Conservation (phyloP, 139 green algal species). For the Chlamydomonas incerta region DNA sequence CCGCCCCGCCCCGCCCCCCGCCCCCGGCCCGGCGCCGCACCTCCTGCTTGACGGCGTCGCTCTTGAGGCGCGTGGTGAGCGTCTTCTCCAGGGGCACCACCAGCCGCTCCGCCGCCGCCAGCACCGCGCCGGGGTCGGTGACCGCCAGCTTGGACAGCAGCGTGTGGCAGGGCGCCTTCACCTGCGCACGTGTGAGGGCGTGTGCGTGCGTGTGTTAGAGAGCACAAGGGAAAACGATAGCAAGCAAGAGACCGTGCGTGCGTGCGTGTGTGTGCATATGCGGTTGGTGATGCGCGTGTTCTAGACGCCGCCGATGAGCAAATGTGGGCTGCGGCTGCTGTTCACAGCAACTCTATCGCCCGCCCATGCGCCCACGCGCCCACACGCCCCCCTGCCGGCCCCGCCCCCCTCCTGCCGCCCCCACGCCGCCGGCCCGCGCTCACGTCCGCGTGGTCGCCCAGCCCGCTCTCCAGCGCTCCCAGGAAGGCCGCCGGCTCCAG, state of each 20-base stretch:
- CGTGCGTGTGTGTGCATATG: background rate
- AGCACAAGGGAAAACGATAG: no score
- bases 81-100: slow-evolving; percentile 91
- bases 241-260: no score
- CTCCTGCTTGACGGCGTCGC: slow-evolving; percentile 98
- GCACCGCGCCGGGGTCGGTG: slow-evolving; percentile 54
- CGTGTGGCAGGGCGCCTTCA: slow-evolving; percentile 89
- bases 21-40: no score
- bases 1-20: background rate
- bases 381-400: background rate
- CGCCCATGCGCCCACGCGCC: no score
- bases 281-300: no score
- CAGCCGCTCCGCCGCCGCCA: slow-evolving; percentile 74
- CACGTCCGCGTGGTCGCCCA: slow-evolving; percentile 52
- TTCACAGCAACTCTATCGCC: no score
- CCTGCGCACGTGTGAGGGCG: background rate
- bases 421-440: background rate
- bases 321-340: no score
- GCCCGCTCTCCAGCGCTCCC: slow-evolving; percentile 59
- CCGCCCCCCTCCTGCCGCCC: background rate
- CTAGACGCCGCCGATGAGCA: no score
- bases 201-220: background rate
- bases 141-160: slow-evolving; percentile 84
- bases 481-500: slow-evolving; percentile 63
- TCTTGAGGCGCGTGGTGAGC: slow-evolving; percentile 86